Evolutionary conservation across 371 early-diverging fungal genomes (phyloP), one percentile per base, ranked within the genome.

Genomic region (Mortierella sp.): DNA sequence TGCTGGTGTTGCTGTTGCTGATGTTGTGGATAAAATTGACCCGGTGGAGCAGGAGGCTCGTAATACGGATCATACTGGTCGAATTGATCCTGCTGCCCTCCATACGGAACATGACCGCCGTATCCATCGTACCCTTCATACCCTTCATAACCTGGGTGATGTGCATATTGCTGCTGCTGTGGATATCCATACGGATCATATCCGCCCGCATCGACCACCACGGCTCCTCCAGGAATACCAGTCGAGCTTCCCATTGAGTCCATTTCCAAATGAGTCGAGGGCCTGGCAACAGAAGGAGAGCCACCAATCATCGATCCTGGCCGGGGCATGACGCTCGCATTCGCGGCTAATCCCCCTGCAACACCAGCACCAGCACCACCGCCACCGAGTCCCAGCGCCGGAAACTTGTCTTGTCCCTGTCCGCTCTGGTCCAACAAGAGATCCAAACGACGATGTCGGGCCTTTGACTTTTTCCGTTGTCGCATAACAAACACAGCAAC

Each of bases 401-500:
- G 54, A 58, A 76, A 54, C 10, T 76, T 74, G 24, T 75, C 81
- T 24, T 78, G 79, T 8, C 79, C 72, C 47, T 73, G 77, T 4
- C 76, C 76, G 38, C 52, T 73, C 48, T 65, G 76, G 45, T 79
- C 85, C 26, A 79, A 57, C 73, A 84, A 19, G 21, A 81, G 47
- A 70, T 84, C 85, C n/a, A 84, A 54, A 14, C 80, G 77, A 55
- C 81, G 72, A 58, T 81, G 50, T 8, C 76, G 72, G 0, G 73
- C 79, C 55, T 54, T 75, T 58, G 9, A 72, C 72, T 76, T 78
- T 52, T 81, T 81, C 74, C 74, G 45, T 19, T 78, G 42, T 11
- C 85, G 79, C 81, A 81, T 81, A 57, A 81, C 79, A 72, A 84
- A 74, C 47, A 84, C 79, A 3, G 71, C 81, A 24, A 81, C 74